Evolutionary conservation across 2,329 filamentous ascomycete species (phyloP).

Genomic region (Stagonosporopsis vannaccii): DNA sequence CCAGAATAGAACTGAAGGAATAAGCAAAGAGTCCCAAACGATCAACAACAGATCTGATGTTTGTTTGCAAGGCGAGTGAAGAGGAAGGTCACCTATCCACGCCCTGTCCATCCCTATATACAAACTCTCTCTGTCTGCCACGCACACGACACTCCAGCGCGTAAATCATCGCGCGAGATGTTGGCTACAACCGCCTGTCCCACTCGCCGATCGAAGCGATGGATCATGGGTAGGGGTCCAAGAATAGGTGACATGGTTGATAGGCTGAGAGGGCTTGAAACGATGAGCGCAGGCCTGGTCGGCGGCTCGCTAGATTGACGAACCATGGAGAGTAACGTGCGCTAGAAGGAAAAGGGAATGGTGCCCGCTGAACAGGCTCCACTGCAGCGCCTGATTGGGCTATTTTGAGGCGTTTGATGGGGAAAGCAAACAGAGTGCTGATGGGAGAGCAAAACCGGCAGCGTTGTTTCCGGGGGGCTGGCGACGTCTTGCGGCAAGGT

Average conservation of each 20-base stretch:
- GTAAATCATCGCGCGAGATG: conserved; percentile 1
- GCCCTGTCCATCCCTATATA: conserved; percentile 17
- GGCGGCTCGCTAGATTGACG: conserved; percentile 17
- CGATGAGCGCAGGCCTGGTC: neutral
- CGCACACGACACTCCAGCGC: conserved; percentile 19
- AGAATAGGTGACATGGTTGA: conserved; percentile 5
- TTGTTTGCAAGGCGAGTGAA: conserved; percentile 10
- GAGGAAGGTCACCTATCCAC: conserved; percentile 10
- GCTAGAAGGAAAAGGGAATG: neutral
- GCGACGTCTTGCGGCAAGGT: neutral
- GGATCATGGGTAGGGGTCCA: neutral
- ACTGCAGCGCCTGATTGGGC: conserved; percentile 22
- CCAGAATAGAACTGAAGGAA: conserved; percentile 11
- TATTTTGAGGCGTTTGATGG: conserved; percentile 17
- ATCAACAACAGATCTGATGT: neutral
- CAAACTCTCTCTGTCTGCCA: conserved; percentile 7
- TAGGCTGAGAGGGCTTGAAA: conserved; percentile 1
- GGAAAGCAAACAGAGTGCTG: conserved; percentile 2
- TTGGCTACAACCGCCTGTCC: conserved; percentile 19
- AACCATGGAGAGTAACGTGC: neutral
- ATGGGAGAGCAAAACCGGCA: conserved; percentile 1
- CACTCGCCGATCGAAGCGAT: conserved; percentile 12
- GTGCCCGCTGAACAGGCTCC: conserved; percentile 4
- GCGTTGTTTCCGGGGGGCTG: conserved; percentile 16
- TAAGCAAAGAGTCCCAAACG: conserved; percentile 7